These are phyloP conservation scores for Halenospora varia DNA, from an alignment of 495 filamentous ascomycete genomes.

Conservation along the genomic window DNA sequence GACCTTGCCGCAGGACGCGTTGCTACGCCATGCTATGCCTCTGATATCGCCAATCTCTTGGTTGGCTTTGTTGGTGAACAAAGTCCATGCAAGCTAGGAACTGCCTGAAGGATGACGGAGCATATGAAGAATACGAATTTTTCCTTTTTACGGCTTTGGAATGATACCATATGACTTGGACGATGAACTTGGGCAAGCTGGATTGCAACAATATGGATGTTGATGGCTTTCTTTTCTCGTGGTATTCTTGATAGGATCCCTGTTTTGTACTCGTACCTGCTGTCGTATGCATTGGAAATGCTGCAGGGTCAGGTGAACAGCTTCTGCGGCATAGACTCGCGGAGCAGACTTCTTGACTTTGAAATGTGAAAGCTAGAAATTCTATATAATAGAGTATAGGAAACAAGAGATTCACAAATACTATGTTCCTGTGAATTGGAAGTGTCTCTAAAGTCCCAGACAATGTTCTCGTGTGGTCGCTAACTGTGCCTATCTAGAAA, in stretches of 20 bases:
- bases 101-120: background rate
- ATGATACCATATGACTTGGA: background rate
- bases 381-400: too few relatives aligned
- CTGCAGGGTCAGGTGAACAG: background rate
- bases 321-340: background rate
- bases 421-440: too few relatives aligned
- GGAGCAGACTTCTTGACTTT: background rate
- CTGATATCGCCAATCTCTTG: conserved; percentile 45
- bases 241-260: background rate
- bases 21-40: conserved; percentile 51
- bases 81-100: background rate
- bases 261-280: background rate
- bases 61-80: background rate
- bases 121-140: background rate
- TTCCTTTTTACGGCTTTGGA: background rate
- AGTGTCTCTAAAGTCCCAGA: too few relatives aligned
- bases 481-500: background rate
- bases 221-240: background rate
- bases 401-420: too few relatives aligned
- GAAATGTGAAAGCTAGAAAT: too few relatives aligned
- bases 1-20: conserved; percentile 39
- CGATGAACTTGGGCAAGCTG: background rate
- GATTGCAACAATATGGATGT: background rate
- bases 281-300: background rate
- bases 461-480: too few relatives aligned